phyloP scores from a whole-genome alignment of 179 eudicot species.

The Amaranthus tricolor region DNA sequence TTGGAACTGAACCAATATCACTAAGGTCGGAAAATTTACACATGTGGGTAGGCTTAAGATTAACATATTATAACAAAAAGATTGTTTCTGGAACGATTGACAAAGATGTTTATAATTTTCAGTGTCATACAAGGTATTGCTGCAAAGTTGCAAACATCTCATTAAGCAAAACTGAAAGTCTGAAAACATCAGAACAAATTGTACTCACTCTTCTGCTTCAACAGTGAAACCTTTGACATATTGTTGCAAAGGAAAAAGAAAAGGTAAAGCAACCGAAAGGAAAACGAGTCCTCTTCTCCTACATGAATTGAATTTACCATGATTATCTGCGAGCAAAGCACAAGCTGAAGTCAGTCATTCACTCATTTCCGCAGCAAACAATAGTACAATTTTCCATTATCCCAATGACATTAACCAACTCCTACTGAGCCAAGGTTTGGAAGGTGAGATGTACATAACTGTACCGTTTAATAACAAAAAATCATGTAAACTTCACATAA shows the following conservation, averaged over 20 bases:
- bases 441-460: not conserved
- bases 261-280: conserved; percentile 33
- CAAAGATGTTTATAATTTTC: not conserved
- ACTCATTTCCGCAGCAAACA: not conserved
- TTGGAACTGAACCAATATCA: not conserved
- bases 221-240: conserved; percentile 23
- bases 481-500: not conserved
- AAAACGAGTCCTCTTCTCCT: conserved; percentile 52
- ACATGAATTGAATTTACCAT: conserved; percentile 13
- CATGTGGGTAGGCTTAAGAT: too few relatives aligned
- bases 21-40: not conserved
- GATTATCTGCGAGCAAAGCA: conserved; percentile 30
- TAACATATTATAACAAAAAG: not conserved
- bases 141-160: conserved; percentile 2
- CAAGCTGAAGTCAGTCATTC: not conserved
- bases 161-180: not conserved
- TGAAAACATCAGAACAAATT: not conserved
- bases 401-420: not conserved
- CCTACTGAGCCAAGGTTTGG: not conserved
- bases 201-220: conserved; percentile 50
- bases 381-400: not conserved
- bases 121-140: not conserved
- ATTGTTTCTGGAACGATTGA: not conserved
- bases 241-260: conserved; percentile 34
- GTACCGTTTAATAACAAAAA: not conserved